Percentiles rank a stretch among this genome's conserved stretches.
phyloP scores from a whole-genome alignment of 805 yeast species.

The Wickerhamomyces pijperi region DNA sequence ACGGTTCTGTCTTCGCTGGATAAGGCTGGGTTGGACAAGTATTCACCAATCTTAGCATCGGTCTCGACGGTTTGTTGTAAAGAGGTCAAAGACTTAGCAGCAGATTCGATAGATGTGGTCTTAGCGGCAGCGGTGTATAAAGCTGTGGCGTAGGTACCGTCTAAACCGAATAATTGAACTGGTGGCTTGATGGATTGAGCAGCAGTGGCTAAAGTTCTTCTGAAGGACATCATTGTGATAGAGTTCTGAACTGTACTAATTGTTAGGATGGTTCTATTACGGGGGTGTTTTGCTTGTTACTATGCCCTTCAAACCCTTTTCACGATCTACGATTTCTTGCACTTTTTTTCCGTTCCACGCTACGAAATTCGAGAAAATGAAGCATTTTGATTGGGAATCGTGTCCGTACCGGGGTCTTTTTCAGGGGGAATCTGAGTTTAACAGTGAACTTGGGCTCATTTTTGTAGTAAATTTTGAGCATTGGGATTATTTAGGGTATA shows the following conservation, averaged over 20 bases:
- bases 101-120: slow-evolving; percentile 63
- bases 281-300: too few species aligned
- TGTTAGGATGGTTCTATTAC: too few species aligned
- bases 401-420: neutral
- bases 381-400: neutral
- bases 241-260: neutral
- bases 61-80: slow-evolving; percentile 42
- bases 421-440: neutral
- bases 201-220: slow-evolving; percentile 65
- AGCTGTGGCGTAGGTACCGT: slow-evolving; percentile 95
- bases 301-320: neutral
- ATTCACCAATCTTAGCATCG: slow-evolving; percentile 53
- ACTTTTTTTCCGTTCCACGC: neutral
- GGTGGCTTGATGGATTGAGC: slow-evolving; percentile 66
- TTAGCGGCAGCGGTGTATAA: slow-evolving; percentile 85
- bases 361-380: neutral
- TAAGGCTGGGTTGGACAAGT: slow-evolving; percentile 76
- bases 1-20: slow-evolving; percentile 61
- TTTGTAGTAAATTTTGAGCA: too few species aligned
- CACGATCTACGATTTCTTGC: neutral
- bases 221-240: slow-evolving; percentile 4
- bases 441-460: too few species aligned
- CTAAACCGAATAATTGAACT: slow-evolving; percentile 87
- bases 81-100: slow-evolving; percentile 52
- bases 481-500: too few species aligned